Evolutionary conservation across 1,284 basidiomycete species (phyloP).

Genomic region (Cerioporus squamosus): DNA sequence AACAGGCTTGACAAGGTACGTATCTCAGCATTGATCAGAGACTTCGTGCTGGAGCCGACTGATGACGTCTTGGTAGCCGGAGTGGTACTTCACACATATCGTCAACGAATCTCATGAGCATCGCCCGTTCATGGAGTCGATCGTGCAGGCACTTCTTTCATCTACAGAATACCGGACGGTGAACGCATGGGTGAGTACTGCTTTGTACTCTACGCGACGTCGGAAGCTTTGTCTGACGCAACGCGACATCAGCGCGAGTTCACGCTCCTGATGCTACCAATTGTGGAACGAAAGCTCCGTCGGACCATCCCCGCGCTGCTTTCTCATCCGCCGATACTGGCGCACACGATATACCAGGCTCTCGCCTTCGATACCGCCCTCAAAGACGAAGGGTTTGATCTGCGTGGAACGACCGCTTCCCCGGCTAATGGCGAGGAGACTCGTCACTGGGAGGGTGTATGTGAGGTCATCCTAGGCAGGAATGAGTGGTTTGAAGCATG

Average conservation of each 20-base stretch:
- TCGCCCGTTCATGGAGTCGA: conserved; percentile 73
- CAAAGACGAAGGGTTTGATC: conserved; percentile 74
- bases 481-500: conserved; percentile 91
- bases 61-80: conserved; percentile 65
- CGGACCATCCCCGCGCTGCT: conserved; percentile 79
- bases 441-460: conserved; percentile 75
- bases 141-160: conserved; percentile 75
- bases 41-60: background rate
- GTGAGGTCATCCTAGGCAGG: conserved; percentile 81
- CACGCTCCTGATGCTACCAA: conserved; percentile 69
- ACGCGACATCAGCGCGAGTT: conserved; percentile 69
- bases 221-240: background rate
- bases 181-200: conserved; percentile 69
- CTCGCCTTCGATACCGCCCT: conserved; percentile 87
- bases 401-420: conserved; percentile 52
- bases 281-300: conserved; percentile 73
- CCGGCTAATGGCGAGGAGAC: conserved; percentile 29
- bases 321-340: conserved; percentile 82
- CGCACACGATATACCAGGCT: conserved; percentile 94
- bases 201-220: background rate
- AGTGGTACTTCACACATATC: conserved; percentile 96
- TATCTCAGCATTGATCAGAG: background rate
- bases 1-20: conserved; percentile 92
- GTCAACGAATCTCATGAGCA: conserved; percentile 86
- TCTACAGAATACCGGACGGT: conserved; percentile 65